Base-by-base conservation (phyloP, 1,139 yeast species). In the Ashbya aceris region DNA sequence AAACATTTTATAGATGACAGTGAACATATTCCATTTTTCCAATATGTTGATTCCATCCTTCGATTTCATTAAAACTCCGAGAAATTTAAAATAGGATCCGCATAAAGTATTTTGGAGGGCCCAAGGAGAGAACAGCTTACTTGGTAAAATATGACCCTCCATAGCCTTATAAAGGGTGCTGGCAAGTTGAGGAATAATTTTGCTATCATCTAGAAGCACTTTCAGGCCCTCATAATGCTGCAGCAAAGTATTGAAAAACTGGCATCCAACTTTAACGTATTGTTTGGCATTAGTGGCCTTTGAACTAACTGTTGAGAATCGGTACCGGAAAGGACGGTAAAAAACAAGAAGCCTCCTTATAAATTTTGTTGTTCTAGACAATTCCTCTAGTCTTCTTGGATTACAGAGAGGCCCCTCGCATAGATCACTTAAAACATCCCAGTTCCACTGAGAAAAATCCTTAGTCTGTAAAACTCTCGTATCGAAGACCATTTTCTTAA, bases 241-340 rank as follows among this genome's bases (percentile, higher is more conserved):
- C 4, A 85, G 63, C n/a, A 89, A 67, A 37, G 83, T 70, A 45
- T 74, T 78, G 48, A 91, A 67, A 32, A 91, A 68, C 38, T 77
- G 81, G 51, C 86, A 75, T 0, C 96, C 96, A 7, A 82, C 79
- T 40, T 69, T 73, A 26, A 83, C 73, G 50, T 81, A 84, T 47
- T 71, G 68, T 13, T 53, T 47, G 38, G 71, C 68, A 50, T 76
- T 69, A 44, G 72, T 70, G 42, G 75, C 68, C 30, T 77, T 68
- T 44, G 70, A 66, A 34, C 70, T 69, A 27, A 77, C 69, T 12
- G 75, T 75, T 8, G 95, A 81, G 60, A 86, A 91, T 45, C 96
- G 66, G 55, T 80, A 79, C 60, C 91, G 87, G 64, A 89, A 83
- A 0, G 99, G 98, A 39, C 97, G 71, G 58, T 80, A 91, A 58